phyloP scores from a whole-genome alignment of 2,329 filamentous ascomycete genomes.

The Microcyclosporella mali region DNA sequence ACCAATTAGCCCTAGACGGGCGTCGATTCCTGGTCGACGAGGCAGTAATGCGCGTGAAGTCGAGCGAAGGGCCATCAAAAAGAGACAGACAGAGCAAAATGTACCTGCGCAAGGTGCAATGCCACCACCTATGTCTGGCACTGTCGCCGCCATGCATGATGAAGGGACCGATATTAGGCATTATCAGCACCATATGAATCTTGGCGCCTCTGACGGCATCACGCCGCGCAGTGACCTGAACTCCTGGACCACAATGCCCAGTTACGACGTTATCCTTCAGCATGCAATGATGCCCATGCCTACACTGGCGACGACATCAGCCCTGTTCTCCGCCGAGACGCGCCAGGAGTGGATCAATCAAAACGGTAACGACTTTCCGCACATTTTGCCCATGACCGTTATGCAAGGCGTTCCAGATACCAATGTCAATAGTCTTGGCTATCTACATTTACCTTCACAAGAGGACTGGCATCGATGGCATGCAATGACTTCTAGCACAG shows the following conservation, averaged over 20 bases:
- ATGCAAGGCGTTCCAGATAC: slow-evolving; percentile 11
- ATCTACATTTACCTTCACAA: slow-evolving; percentile 15
- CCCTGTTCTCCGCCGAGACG: slow-evolving; percentile 1
- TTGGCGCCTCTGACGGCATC: slow-evolving; percentile 13
- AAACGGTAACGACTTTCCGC: slow-evolving; percentile 8
- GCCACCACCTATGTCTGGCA: slow-evolving; percentile 11
- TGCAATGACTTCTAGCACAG: not conserved
- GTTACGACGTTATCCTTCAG: not conserved
- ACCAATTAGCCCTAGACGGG: slow-evolving; percentile 18
- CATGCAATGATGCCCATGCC: slow-evolving; percentile 10
- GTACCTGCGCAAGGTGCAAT: slow-evolving; percentile 7
- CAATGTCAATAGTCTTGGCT: slow-evolving; percentile 11
- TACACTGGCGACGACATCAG: not conserved
- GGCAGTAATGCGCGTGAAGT: slow-evolving; percentile 13
- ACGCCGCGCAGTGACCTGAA: slow-evolving; percentile 12
- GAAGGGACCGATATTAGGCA: slow-evolving; percentile 10
- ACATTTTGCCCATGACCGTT: slow-evolving; percentile 8
- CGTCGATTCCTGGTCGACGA: slow-evolving; percentile 14
- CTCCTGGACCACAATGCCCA: slow-evolving; percentile 4
- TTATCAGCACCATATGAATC: slow-evolving; percentile 5
- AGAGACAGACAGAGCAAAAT: slow-evolving; percentile 14
- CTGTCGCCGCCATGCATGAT: slow-evolving; percentile 6
- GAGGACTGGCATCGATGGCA: slow-evolving; percentile 21
- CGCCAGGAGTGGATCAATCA: slow-evolving; percentile 15
- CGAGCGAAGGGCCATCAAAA: slow-evolving; percentile 14